Evolutionary conservation across 2,329 filamentous ascomycete genomes (phyloP), one percentile per base, ranked within the genome.

Genomic region (Tolypocladium paradoxum): DNA sequence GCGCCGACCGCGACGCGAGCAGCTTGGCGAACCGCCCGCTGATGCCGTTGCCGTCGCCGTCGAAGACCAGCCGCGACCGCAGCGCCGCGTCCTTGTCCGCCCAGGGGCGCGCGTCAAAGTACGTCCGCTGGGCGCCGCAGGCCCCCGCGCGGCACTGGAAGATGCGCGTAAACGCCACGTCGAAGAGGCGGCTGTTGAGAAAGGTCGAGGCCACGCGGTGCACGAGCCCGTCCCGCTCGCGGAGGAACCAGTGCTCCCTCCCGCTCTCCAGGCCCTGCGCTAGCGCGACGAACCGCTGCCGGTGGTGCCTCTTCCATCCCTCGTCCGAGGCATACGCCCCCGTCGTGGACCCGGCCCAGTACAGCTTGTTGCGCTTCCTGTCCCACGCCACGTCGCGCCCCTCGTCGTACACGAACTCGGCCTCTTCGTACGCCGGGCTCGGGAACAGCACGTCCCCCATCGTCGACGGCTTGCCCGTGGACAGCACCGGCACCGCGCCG

Each of bases 261-360:
- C 20, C 29, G 20, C 33, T n/a, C 0, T 57, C 57, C 2, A 69
- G 52, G 14, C 70, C 67, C 43, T 73, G 70, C 0, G 66, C 65
- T 5, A 75, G 54, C 8, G 53, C 43, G 2, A 75, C 68, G 54
- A 76, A 70, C 55, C 76, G 61, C 58, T 80, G 76, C 1, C 79
- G 71, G 22, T 82, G 78, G 40, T 68, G 73, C 1, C 62, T 49
- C 1, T 56, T 57, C 76, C 76, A 79, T 0, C 61, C 52, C 2
- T 62, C 56, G 11, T 65, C 61, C 0, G 56, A 55, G 0, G 64
- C 66, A 38, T 66, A 73, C 0, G 72, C 77, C 2, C 79, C 80
- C 0, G 79, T 81, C 0, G 71, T 79, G 0, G 75, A 78, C 0
- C 80, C 80, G 0, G 74, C 72, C 81, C 80, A 83, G 61, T 82